These are phyloP conservation scores for Papiliotrema fonsecae DNA, from an alignment of 1,284 basidiomycete genomes.

Conservation along the genomic window DNA sequence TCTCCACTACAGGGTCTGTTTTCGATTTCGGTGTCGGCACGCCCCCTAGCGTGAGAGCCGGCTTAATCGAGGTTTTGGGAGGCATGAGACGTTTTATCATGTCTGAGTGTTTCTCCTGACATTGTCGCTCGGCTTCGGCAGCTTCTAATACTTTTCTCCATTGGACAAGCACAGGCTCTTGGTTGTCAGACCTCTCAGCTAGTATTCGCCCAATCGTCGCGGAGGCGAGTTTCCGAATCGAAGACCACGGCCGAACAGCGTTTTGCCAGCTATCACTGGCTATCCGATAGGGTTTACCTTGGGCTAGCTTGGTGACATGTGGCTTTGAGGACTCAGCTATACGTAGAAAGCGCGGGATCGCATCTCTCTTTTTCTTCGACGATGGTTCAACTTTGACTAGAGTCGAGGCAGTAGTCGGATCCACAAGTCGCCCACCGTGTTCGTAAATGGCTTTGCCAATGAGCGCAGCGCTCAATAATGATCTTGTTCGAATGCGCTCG, in stretches of 20 bases:
- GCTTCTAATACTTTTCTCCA: conserved; percentile 32
- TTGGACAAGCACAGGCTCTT: conserved; percentile 10
- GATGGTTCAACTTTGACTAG: conserved; percentile 3
- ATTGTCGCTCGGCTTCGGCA: conserved; percentile 10
- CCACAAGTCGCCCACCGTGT: conserved; percentile 62
- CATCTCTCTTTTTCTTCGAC: conserved; percentile 14
- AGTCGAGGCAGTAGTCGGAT: conserved; percentile 25
- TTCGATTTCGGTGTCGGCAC: conserved; percentile 1
- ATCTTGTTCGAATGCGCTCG: conserved; percentile 1
- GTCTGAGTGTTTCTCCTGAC: conserved; percentile 2
- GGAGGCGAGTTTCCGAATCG: conserved; percentile 1
- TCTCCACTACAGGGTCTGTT: conserved; percentile 56
- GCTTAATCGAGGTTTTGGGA: neutral
- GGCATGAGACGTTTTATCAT: neutral
- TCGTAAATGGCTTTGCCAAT: conserved; percentile 62
- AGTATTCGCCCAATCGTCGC: conserved; percentile 2
- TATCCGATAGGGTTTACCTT: neutral
- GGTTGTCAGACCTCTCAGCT: neutral
- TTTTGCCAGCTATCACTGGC: conserved; percentile 58
- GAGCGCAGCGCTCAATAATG: conserved; percentile 68
- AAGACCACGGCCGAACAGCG: conserved; percentile 5
- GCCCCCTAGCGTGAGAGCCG: too few species aligned
- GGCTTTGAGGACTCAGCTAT: neutral
- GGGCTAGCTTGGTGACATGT: neutral
- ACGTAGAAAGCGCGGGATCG: conserved; percentile 2